Conservation (phyloP, 2,329 filamentous ascomycete genomes). For the Pestalotiopsis sp. region DNA sequence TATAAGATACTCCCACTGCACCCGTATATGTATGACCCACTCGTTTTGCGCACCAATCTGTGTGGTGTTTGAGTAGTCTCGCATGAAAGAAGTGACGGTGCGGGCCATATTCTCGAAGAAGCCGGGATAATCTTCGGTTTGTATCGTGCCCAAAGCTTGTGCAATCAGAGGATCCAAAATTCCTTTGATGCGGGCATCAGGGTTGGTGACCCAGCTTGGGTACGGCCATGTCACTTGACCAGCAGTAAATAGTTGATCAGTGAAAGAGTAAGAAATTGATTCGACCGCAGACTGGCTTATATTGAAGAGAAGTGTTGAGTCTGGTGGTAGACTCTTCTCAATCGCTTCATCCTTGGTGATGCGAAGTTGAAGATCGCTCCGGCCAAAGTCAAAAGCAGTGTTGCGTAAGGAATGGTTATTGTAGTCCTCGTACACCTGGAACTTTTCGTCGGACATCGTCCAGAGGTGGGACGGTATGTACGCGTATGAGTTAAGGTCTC, state of each 20-base stretch:
- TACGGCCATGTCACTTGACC: not conserved
- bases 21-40: conserved; percentile 20
- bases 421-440: not conserved
- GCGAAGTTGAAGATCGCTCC: not conserved
- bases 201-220: not conserved
- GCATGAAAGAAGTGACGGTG: conserved; percentile 20
- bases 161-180: not conserved
- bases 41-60: conserved; percentile 14
- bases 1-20: conserved; percentile 19
- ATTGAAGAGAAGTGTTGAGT: not conserved
- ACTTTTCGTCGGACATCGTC: not conserved
- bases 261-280: not conserved
- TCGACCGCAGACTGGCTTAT: not conserved
- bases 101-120: conserved; percentile 20
- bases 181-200: not conserved
- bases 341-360: not conserved
- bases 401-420: not conserved
- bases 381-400: not conserved
- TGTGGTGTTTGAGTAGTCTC: conserved; percentile 16
- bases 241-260: not conserved
- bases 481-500: not conserved
- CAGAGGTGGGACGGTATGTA: not conserved
- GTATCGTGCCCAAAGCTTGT: not conserved
- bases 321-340: not conserved
- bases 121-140: not conserved